Evolutionary conservation across 306 rosid genomes (phyloP).

Genomic region (Malus sylvestris): DNA sequence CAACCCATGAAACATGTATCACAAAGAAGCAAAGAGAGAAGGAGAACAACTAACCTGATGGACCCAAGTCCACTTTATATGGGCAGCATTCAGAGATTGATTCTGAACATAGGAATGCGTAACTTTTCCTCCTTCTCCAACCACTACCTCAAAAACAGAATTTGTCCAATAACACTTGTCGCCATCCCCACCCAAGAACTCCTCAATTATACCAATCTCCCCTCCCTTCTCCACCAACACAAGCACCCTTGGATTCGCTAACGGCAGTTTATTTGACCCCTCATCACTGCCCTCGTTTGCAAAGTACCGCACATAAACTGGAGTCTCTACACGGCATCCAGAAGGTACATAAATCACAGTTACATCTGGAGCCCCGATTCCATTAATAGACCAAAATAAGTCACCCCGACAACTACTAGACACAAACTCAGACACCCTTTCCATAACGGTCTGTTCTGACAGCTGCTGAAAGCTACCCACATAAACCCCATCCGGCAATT

Average conservation of each 20-base stretch:
- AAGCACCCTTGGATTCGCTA: slow-evolving; percentile 3
- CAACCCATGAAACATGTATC: neutral
- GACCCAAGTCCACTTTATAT: slow-evolving; percentile 85
- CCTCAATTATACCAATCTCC: slow-evolving; percentile 66
- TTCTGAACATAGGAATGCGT: slow-evolving; percentile 81
- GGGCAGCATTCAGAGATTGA: slow-evolving; percentile 71
- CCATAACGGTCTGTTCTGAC: slow-evolving; percentile 20
- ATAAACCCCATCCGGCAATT: slow-evolving; percentile 50
- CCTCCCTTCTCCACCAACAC: slow-evolving; percentile 79
- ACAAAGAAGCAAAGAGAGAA: neutral
- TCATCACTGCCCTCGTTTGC: slow-evolving; percentile 28
- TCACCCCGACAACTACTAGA: slow-evolving; percentile 34
- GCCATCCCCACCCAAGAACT: slow-evolving; percentile 37
- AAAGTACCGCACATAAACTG: slow-evolving; percentile 51
- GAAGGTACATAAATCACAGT: slow-evolving; percentile 69
- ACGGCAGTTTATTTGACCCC: no score
- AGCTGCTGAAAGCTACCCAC: slow-evolving; percentile 51
- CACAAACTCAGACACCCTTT: slow-evolving; percentile 40
- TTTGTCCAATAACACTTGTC: slow-evolving; percentile 61
- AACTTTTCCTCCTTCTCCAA: slow-evolving; percentile 70
- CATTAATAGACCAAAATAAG: slow-evolving; percentile 90
- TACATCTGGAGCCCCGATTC: slow-evolving; percentile 80
- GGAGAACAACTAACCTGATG: slow-evolving; percentile 47
- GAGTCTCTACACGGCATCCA: slow-evolving; percentile 49
- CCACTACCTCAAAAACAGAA: slow-evolving; percentile 61